Base-by-base conservation (phyloP, 495 filamentous ascomycete genomes). In the Chaetomium fimeti region DNA sequence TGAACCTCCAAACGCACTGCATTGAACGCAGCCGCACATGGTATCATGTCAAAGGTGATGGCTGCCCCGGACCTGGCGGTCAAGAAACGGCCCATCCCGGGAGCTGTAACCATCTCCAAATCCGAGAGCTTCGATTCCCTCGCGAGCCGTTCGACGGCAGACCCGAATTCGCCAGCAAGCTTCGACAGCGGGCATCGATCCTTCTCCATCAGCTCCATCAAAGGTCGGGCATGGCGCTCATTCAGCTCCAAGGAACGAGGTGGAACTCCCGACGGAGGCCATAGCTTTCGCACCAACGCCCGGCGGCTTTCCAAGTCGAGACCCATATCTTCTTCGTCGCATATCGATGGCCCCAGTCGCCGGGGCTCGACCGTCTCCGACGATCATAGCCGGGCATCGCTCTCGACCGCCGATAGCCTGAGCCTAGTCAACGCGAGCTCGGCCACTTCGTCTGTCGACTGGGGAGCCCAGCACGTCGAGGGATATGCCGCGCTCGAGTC, bases 401-500 rank as follows among this genome's bases (percentile, higher is more conserved):
- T 69, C 57, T 61, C 61, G 1, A 60, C 62, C 22, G 7, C 65
- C 53, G 67, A 74, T 52, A 68, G 62, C 25, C 24, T 66, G 28
- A 73, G 69, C 59, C 28, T 61, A 12, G 47, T 51, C 36, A 48
- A 32, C 11, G 49, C 62, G 2, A 40, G 57, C 1, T 58, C 67
- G 28, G 62, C 65, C 2, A 63, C 63, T 20, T 64, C 66, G 15
- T 60, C 63, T 3, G 60, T 74, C 51, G 71, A 75, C 49, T 76
- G 74, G 74, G 53, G 52, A 32, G 62, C 67, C 25, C 84, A 89
- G 62, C 69, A 62, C 29, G 69, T 76, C 38, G 68, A 75, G 48
- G 73, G 72, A 20, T 84, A 89, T 74, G 91, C 91, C 3, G 87
- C 91, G 66, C 83, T 95, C 27, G 91, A 96, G 75, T 88, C 88